Conservation (phyloP, 2,329 filamentous ascomycete genomes). For the Diplodia intermedia region DNA sequence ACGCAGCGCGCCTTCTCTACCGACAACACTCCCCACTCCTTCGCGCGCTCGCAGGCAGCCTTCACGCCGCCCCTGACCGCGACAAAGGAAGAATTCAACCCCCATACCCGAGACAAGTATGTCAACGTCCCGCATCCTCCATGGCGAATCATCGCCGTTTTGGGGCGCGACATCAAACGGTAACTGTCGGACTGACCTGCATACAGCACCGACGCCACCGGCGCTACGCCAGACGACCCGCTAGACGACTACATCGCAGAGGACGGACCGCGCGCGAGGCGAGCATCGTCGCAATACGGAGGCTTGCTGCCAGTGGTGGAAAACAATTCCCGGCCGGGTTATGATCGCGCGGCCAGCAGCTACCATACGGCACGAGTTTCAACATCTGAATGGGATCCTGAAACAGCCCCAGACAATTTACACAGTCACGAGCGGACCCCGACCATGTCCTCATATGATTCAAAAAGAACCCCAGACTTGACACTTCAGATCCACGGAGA, state of each 20-base stretch:
- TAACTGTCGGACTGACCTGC: slow-evolving; percentile 18
- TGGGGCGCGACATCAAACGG: slow-evolving; percentile 10
- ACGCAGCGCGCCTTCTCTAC: slow-evolving; percentile 41
- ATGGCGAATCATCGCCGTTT: neutral
- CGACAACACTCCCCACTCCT: slow-evolving; percentile 41
- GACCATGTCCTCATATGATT: slow-evolving; percentile 47
- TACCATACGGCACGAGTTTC: slow-evolving; percentile 41
- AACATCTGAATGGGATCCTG: slow-evolving; percentile 38
- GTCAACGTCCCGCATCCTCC: slow-evolving; percentile 31
- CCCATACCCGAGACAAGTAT: slow-evolving; percentile 50
- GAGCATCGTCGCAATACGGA: slow-evolving; percentile 26
- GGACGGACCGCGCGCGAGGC: slow-evolving; percentile 35
- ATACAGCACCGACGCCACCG: slow-evolving; percentile 37
- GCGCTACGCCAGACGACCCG: slow-evolving; percentile 39
- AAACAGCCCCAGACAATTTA: slow-evolving; percentile 37
- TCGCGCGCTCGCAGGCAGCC: slow-evolving; percentile 39
- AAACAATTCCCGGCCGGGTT: slow-evolving; percentile 39
- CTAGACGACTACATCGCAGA: slow-evolving; percentile 37
- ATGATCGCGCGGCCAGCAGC: slow-evolving; percentile 48
- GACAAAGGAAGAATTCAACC: slow-evolving; percentile 39
- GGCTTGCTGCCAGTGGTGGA: slow-evolving; percentile 35
- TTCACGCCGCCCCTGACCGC: slow-evolving; percentile 42
- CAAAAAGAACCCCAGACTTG: slow-evolving; percentile 43
- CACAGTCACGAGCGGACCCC: slow-evolving; percentile 44
- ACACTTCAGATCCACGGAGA: slow-evolving; percentile 42